phyloP scores from a whole-genome alignment of 1,284 basidiomycete species.

The Peniophora sp. region DNA sequence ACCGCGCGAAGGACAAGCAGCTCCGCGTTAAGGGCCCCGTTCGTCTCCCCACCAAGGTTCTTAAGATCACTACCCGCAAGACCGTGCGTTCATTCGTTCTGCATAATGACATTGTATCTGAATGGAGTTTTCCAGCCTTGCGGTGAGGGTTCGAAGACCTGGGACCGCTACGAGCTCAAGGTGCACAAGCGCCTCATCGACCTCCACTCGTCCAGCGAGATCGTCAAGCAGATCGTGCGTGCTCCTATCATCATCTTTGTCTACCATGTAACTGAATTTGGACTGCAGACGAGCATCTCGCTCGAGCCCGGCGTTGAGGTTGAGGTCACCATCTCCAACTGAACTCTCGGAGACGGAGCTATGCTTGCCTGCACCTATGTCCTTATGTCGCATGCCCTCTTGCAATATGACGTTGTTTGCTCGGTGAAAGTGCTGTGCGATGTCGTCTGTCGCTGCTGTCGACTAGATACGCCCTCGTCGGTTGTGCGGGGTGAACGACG shows the following conservation, averaged over 20 bases:
- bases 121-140: conserved; percentile 59
- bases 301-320: conserved; percentile 99
- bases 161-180: conserved; percentile 99
- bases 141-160: conserved; percentile 99
- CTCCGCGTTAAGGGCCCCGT: conserved; percentile 99
- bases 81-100: conserved; percentile 54
- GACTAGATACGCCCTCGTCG: too few relatives aligned
- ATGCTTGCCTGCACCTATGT: background rate
- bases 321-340: conserved; percentile 92
- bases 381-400: background rate
- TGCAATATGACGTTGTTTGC: background rate
- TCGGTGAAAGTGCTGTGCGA: too few relatives aligned
- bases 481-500: too few relatives aligned
- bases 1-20: conserved; percentile 99
- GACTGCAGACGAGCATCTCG: conserved; percentile 85
- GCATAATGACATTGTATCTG: too few relatives aligned
- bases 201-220: conserved; percentile 96
- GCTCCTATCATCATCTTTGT: background rate
- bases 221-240: conserved; percentile 99
- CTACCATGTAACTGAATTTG: conserved; percentile 2
- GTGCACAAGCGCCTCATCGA: conserved; percentile 99
- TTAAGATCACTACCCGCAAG: conserved; percentile 98
- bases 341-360: conserved; percentile 9
- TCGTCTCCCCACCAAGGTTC: conserved; percentile 96
- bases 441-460: too few relatives aligned